Percentiles rank a stretch among this genome's conserved stretches.
Evolutionary conservation across 208 protist species (phyloP).

Genomic region (Leishmania tropica): DNA sequence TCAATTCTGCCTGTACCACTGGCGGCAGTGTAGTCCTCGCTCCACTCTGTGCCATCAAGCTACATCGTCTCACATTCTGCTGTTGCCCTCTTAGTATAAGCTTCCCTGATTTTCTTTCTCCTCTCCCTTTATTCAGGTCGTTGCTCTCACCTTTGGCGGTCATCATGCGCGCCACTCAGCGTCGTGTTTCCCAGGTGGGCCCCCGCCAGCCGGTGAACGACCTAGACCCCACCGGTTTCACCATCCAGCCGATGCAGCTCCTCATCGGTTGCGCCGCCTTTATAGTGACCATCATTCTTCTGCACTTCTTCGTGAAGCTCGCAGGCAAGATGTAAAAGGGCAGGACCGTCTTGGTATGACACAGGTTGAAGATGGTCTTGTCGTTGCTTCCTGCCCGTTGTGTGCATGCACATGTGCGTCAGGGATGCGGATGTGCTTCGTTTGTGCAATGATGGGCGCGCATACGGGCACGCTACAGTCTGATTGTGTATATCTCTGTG

Average conservation of each 20-base stretch:
- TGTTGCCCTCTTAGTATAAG: neutral
- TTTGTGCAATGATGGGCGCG: neutral
- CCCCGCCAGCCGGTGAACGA: constrained; percentile 56
- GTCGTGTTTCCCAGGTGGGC: constrained; percentile 30
- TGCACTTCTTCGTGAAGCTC: constrained; percentile 90
- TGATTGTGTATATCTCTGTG: neutral
- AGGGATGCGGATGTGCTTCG: neutral
- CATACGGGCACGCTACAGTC: neutral
- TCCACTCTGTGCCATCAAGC: neutral
- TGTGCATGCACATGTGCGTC: neutral
- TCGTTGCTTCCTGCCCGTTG: constrained; percentile 5
- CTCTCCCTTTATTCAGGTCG: neutral
- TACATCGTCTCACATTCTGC: constrained; percentile 5
- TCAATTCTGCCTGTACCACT: constrained; percentile 2
- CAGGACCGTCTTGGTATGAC: neutral
- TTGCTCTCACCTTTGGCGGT: neutral
- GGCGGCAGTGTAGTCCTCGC: constrained; percentile 9
- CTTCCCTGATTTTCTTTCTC: neutral
- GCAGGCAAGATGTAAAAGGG: constrained; percentile 30
- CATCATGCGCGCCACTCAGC: constrained; percentile 63
- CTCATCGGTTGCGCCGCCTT: constrained; percentile 66
- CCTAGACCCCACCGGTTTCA: constrained; percentile 71
- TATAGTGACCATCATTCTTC: constrained; percentile 84
- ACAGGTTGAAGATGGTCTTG: neutral
- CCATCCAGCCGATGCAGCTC: constrained; percentile 79